phyloP scores from a whole-genome alignment of 768 basidiomycete genomes.

The Tricholoma terreum region DNA sequence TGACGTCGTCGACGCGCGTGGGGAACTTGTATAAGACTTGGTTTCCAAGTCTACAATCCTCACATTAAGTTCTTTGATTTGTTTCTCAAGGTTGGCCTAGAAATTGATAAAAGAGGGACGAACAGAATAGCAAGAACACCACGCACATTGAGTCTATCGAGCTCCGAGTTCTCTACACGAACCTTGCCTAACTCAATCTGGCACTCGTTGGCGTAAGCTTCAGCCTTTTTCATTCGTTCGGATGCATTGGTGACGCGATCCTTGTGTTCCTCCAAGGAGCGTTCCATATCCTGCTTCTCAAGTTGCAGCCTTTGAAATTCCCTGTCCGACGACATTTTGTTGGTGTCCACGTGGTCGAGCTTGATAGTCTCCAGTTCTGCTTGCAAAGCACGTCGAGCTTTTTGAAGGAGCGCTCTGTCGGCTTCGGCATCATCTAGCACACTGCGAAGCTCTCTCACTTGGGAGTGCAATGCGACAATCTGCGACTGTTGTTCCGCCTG shows the following conservation, averaged over 20 bases:
- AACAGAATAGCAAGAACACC: background rate
- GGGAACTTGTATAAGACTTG: conserved; percentile 64
- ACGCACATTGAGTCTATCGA: conserved; percentile 74
- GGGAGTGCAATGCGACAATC: conserved; percentile 79
- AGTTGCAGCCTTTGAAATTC: conserved; percentile 74
- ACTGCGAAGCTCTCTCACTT: conserved; percentile 77
- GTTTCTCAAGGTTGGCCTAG: conserved; percentile 81
- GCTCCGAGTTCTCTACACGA: conserved; percentile 75
- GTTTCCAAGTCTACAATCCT: conserved; percentile 83
- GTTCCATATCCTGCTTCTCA: conserved; percentile 79
- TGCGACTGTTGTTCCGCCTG: conserved; percentile 83
- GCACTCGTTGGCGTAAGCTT: conserved; percentile 69
- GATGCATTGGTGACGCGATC: conserved; percentile 70
- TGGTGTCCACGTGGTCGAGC: conserved; percentile 67
- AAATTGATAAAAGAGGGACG: conserved; percentile 4
- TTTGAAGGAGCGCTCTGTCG: conserved; percentile 74
- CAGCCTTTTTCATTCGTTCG: conserved; percentile 81
- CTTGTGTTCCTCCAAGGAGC: conserved; percentile 73
- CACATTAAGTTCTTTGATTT: conserved; percentile 80
- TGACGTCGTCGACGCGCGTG: conserved; percentile 51
- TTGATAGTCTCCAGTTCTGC: conserved; percentile 80
- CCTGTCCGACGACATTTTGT: conserved; percentile 65
- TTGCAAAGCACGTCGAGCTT: conserved; percentile 77
- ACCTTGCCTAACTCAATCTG: conserved; percentile 74
- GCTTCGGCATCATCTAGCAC: conserved; percentile 86